Evolutionary conservation across 1,139 yeast species (phyloP), one percentile per base, ranked within the genome.

Genomic region (Geotrichum candidum): DNA sequence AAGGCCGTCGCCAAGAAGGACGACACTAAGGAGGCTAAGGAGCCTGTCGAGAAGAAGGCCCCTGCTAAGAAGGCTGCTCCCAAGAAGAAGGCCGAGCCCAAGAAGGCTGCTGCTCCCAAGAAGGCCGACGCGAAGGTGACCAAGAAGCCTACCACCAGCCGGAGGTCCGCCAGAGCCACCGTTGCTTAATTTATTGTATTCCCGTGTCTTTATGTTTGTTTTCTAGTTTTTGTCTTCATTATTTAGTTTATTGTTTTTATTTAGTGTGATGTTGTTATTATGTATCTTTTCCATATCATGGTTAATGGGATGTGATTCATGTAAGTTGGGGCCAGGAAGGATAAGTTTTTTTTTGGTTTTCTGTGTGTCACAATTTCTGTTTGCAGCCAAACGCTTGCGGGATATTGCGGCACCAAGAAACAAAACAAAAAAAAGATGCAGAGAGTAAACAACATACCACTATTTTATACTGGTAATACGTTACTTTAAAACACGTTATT

Each of bases 1-100:
- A 89, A 85, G 77, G 77, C 74, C 65, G 68, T 50, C 38, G 33
- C 56, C 18, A 72, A 69, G 68, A 67, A 69, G 65, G 63, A 60
- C 52, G 66, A 55, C 38, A 69, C 66, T 55, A 67, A 68, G 62
- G 70, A 68, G 53, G 75, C 70, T 51, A 67, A 70, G 65, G 71
- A 70, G 68, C 68, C 68, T 64, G 66, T 63, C 59, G 68, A 67
- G 64, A 67, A 73, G 64, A 65, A 68, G 68, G 66, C 70, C 57
- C 67, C 66, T 65, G 70, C 57, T 63, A 52, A 69, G 71, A 64
- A 72, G 67, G 72, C 74, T 65, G 68, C 73, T 54, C 66, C 15
- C 23, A 41, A 41, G 48, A 66, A 65, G 52, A 58, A 69, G 56
- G 69, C 67, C 60, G 67, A 70, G 18, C 65, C 68, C 23, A 61